Base-by-base conservation (phyloP, 768 basidiomycete genomes). In the Suillus fuscotomentosus region DNA sequence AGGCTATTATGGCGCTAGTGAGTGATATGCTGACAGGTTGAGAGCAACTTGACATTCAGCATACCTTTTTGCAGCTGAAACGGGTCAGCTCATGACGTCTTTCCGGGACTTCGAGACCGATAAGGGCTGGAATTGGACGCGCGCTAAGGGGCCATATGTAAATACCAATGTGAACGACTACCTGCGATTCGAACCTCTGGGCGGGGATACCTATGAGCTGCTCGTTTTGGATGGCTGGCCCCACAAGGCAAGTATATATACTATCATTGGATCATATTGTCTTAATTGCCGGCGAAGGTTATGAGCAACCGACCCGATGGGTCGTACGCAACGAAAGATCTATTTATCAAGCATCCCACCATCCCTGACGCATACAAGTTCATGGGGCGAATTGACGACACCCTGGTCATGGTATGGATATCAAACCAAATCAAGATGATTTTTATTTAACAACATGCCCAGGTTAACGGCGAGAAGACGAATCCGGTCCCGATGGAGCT, bases 111-210 rank as follows among this genome's bases (percentile, higher is more conserved):
- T 81, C 62, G 71, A 71, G 5, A 75, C 67, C 5, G 85, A 87
- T 75, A 86, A 85, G 70, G 80, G 65, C 13, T 88, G 86, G 86
- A 84, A 83, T 67, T 87, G 82, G 81, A 69, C 82, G 50, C 79
- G 82, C 36, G 67, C 73, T n/a, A 74, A 72, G 38, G 70, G 72
- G 1, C 70, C 73, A 0, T 36, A 70, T 51, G 22, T 70, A 7
- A 62, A 63, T 10, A 65, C 70, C 0, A 62, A 65, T 1, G 50
- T 73, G 50, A 62, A 67, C 15, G 63, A 73, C 24, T 86, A 80
- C 70, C 62, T 84, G 59, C 75, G 75, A 60, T 78, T 84, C 63
- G 83, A 83, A 65, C 73, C 77, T 3, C 77, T 75, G 36, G 83
- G 80, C 0, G 70, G 71, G 2, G 78, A 77, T 41, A 79, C 77